Evolutionary conservation across 495 filamentous ascomycete species (phyloP).

Genomic region (Trichocladium uniseriatum): DNA sequence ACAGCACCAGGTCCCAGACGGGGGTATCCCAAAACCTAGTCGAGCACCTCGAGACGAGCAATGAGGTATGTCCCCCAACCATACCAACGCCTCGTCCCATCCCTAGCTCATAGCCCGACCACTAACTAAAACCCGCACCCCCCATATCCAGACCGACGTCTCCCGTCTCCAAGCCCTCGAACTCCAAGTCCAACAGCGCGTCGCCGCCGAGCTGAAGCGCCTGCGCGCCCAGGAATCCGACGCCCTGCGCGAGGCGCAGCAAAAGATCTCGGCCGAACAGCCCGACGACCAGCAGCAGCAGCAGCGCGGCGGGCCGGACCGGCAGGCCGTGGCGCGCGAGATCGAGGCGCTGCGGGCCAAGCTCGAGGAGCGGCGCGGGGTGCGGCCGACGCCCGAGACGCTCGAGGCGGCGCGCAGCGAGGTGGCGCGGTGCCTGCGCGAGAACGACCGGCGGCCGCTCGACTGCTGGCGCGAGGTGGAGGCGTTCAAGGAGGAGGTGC

Average conservation of each 20-base stretch:
- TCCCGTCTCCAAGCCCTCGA: slow-evolving; percentile 76
- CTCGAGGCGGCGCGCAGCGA: slow-evolving; percentile 66
- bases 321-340: slow-evolving; percentile 27
- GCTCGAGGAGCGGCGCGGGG: slow-evolving; percentile 64
- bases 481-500: slow-evolving; percentile 77
- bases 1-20: slow-evolving; percentile 70
- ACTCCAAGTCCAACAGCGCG: slow-evolving; percentile 80
- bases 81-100: not conserved
- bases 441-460: slow-evolving; percentile 81
- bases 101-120: too few species aligned
- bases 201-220: slow-evolving; percentile 71
- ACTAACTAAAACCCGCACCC: not conserved
- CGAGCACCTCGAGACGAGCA: slow-evolving; percentile 69
- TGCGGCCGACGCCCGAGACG: slow-evolving; percentile 50
- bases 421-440: slow-evolving; percentile 72
- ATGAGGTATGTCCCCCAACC: slow-evolving; percentile 56
- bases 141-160: slow-evolving; percentile 58
- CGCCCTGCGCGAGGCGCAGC: slow-evolving; percentile 53
- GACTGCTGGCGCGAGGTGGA: slow-evolving; percentile 96
- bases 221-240: slow-evolving; percentile 50
- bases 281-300: slow-evolving; percentile 8
- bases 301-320: slow-evolving; percentile 11
- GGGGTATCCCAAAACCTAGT: slow-evolving; percentile 80
- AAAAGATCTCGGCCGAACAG: slow-evolving; percentile 41
- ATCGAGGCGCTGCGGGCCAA: slow-evolving; percentile 57